phyloP scores from a whole-genome alignment of 148 eudicot genomes.

The Vaccinium corymbosum region DNA sequence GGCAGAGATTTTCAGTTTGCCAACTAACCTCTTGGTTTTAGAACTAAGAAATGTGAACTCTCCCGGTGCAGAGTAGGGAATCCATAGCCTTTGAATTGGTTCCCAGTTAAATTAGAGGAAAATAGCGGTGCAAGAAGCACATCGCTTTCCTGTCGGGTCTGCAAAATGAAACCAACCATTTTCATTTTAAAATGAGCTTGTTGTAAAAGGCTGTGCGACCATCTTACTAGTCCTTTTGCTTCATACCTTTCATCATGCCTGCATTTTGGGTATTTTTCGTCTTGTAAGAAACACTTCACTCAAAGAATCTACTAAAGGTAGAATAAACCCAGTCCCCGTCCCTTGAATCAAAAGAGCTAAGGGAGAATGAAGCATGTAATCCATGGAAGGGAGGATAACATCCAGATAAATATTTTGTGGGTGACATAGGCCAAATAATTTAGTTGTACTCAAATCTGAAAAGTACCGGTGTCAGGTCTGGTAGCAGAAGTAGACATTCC shows the following conservation, averaged over 20 bases:
- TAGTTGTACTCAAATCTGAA: slow-evolving; percentile 1
- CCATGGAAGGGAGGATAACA: background rate
- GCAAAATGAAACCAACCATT: background rate
- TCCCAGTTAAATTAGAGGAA: background rate
- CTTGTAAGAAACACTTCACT: background rate
- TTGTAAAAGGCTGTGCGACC: background rate
- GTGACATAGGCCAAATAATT: background rate
- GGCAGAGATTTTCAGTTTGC: background rate
- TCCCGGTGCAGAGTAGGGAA: background rate
- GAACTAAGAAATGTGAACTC: background rate
- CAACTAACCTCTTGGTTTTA: background rate
- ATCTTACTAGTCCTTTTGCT: no score
- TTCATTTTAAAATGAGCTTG: background rate
- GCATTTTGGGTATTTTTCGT: background rate
- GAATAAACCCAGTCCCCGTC: background rate
- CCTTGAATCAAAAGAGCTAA: background rate
- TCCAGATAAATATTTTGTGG: background rate
- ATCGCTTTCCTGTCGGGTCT: background rate
- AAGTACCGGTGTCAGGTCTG: background rate
- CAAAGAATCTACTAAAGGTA: background rate
- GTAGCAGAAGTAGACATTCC: background rate
- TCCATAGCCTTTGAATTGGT: background rate
- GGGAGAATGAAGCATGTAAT: background rate
- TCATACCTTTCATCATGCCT: background rate
- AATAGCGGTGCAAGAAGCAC: background rate